Evolutionary conservation across 495 filamentous ascomycete species (phyloP), one percentile per base, ranked within the genome.

Genomic region (Aspergillus olivimuriae): DNA sequence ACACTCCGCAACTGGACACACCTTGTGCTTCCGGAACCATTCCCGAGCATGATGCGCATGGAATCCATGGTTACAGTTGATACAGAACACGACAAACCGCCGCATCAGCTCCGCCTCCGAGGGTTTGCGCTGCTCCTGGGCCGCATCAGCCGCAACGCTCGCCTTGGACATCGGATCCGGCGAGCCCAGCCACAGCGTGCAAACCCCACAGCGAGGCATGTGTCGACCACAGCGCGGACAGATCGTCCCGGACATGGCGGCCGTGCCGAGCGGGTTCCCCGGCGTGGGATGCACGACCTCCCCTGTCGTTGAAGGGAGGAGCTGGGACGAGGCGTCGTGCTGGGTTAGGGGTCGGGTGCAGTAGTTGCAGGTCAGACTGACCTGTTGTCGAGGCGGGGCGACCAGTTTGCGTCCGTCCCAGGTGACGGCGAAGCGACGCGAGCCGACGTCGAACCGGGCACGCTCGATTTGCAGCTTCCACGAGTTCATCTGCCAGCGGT

Each of bases 1-100:
- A 62, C 92, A 98, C 52, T 92, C 89, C 1, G 89, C 82, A 15
- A 94, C 86, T 0, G 92, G 88, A 65, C 92, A 97, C 50, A 90
- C 78, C 40, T 69, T 74, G 61, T 94, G 84, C 41, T 76, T 73
- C 23, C 65, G 70, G 61, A 97, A 98, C 92, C 92, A 98, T 50
- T 84, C 79, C 46, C 79, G 70, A 9, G 89, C 88, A 63, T 97
- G 92, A 53, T 90, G 82, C 11, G 85, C 80, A 62, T 98, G 92
- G 56, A 86, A 81, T 10, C 87, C 88, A 68, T 98, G 92, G 54
- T 86, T 84, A 59, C 92, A 98, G 45, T 76, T 76, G 30, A 89
- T 78, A 53, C 92, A 98, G 56, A 95, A 94, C 0, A 81, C 83
- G 35, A 90, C 75, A 41, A 80, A 74, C 22, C 69, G 60, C 31